Base-by-base conservation (phyloP, 2,329 filamentous ascomycete species). In the Ascochyta pisi region DNA sequence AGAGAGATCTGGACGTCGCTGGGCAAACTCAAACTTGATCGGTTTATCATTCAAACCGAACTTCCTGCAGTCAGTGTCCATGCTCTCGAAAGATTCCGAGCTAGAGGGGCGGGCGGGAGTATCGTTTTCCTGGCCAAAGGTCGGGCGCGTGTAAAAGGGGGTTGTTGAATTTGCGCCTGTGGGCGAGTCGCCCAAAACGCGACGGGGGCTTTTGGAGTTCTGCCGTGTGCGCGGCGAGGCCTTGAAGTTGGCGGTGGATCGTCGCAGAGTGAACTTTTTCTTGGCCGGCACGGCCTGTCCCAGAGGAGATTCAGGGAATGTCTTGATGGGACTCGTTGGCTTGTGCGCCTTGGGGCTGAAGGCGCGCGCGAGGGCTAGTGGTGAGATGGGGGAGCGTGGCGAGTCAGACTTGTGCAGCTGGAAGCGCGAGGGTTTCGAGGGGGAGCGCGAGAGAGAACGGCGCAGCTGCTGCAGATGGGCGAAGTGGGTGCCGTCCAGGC, bases 361-460 rank as follows among this genome's bases (percentile, higher is more conserved):
- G 53, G 77, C 76, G 67, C 78, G 77, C 57, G 78, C 73, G 35
- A 80, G 72, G 10, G 71, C 74, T 26, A 79, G 74, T 12, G 78
- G 78, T 19, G 78, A 79, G 45, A 77, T 71, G 45, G 73, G 78
- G 8, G 79, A 78, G 50, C 70, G 66, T 24, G 73, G 69, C 38
- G 71, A 67, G 66, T 74, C 73, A 15, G 81, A 77, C 49, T 78
- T 81, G 64, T 85, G 80, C 49, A 96, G 79, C 53, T 85, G 83
- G 74, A 95, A 94, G 67, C 84, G 83, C 54, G 83, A 83, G 39
- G 81, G 81, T 75, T 95, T 96, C 29, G 94, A 96, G 10, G 94
- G 94, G n/a, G 94, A 97, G 67, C 92, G 86, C 54, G 93, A 97
- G 61, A 97, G 83, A 24, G 94, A 96, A 66, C 92, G 90, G 63